These are phyloP conservation scores for Epichloe bromicola DNA, from an alignment of 2,329 filamentous ascomycete species.

Conservation along the genomic window DNA sequence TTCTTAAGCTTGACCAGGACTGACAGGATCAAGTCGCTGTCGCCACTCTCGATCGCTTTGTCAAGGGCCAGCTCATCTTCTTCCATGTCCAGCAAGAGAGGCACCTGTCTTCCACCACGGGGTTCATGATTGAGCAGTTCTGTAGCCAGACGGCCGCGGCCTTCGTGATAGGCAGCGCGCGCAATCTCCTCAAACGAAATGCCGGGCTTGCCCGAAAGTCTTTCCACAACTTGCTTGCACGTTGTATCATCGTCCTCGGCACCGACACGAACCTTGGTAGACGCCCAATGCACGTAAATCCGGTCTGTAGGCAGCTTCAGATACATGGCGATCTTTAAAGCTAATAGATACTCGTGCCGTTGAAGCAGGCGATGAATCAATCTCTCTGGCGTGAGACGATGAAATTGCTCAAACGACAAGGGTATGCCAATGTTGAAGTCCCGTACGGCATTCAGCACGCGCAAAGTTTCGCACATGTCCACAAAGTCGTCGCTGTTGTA, in stretches of 20 bases:
- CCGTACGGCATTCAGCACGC: constrained; percentile 83
- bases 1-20: constrained; percentile 81
- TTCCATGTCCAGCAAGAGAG: constrained; percentile 84
- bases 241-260: constrained; percentile 79
- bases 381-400: constrained; percentile 77
- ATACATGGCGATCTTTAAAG: constrained; percentile 77
- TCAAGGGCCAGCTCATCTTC: constrained; percentile 90
- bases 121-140: constrained; percentile 88
- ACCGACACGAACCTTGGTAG: constrained; percentile 78
- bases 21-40: constrained; percentile 83
- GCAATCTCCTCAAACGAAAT: constrained; percentile 96
- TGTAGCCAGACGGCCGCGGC: constrained; percentile 75
- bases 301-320: constrained; percentile 73
- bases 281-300: constrained; percentile 96
- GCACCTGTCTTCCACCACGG: constrained; percentile 89
- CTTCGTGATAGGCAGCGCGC: constrained; percentile 85
- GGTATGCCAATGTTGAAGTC: constrained; percentile 87
- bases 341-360: constrained; percentile 80
- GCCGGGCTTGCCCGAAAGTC: constrained; percentile 73
- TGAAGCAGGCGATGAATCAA: constrained; percentile 79
- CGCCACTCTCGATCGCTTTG: constrained; percentile 91
- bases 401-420: constrained; percentile 85
- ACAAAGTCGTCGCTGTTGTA: constrained; percentile 99
- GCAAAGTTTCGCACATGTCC: constrained; percentile 89
- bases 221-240: constrained; percentile 74